Evolutionary conservation across 805 yeast genomes (phyloP).

Genomic region (Saccharomycopsis oosterbeekiorum): DNA sequence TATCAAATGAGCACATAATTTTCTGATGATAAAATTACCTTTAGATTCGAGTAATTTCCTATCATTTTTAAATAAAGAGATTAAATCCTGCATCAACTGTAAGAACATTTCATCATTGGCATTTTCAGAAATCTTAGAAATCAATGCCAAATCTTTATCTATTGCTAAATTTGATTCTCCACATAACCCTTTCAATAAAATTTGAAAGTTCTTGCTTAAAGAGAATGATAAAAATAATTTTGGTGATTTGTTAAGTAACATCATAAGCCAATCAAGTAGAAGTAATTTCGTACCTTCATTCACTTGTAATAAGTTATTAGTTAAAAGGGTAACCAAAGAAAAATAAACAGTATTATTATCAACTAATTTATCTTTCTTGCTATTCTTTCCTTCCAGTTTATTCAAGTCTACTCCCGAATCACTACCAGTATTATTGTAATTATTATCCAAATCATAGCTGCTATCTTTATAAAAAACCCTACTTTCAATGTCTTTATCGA

Average conservation of each 20-base stretch:
- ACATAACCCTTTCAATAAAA: slow-evolving; percentile 61
- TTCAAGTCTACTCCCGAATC: slow-evolving; percentile 1
- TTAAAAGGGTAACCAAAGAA: slow-evolving; percentile 5
- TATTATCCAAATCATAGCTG: background rate
- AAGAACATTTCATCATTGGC: slow-evolving; percentile 69
- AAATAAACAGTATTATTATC: slow-evolving; percentile 7
- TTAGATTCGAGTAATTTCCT: slow-evolving; percentile 53
- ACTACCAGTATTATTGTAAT: background rate
- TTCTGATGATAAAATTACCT: slow-evolving; percentile 77
- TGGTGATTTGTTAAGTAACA: slow-evolving; percentile 66
- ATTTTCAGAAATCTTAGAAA: slow-evolving; percentile 63
- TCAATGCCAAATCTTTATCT: slow-evolving; percentile 56
- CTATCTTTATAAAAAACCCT: background rate
- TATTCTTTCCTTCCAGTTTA: background rate
- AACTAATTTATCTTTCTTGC: slow-evolving; percentile 20
- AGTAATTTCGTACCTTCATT: slow-evolving; percentile 77
- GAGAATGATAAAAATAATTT: slow-evolving; percentile 42
- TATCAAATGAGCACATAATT: slow-evolving; percentile 69
- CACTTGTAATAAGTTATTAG: slow-evolving; percentile 41
- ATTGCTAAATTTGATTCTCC: slow-evolving; percentile 65
- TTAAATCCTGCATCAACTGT: slow-evolving; percentile 61
- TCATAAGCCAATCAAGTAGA: slow-evolving; percentile 80
- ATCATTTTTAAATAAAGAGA: slow-evolving; percentile 63
- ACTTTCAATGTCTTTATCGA: slow-evolving; percentile 1
- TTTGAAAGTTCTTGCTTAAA: slow-evolving; percentile 56